Conservation (phyloP, 2,329 filamentous ascomycete genomes). For the Ophiognomonia clavigignenti-juglandacearum region DNA sequence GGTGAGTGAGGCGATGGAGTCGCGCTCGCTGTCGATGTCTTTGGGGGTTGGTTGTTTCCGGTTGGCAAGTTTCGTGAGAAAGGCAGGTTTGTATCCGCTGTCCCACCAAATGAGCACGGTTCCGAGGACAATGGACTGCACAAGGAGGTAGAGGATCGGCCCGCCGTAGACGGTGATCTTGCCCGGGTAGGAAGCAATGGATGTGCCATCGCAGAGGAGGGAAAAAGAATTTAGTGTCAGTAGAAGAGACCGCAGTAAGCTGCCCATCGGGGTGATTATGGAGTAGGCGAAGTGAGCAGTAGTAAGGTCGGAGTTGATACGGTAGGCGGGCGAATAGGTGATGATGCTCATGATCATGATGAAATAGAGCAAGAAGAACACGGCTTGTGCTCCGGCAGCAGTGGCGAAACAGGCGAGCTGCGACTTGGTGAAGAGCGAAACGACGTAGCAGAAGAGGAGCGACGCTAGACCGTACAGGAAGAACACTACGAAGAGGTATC, state of each 20-base stretch:
- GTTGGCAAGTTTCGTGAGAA: constrained; percentile 38
- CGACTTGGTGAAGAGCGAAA: constrained; percentile 60
- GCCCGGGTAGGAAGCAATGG: constrained; percentile 64
- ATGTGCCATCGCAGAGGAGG: constrained; percentile 62
- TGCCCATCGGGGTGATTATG: constrained; percentile 70
- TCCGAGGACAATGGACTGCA: constrained; percentile 70
- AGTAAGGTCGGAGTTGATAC: constrained; percentile 62
- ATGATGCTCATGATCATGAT: constrained; percentile 67
- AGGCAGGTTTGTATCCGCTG: constrained; percentile 61
- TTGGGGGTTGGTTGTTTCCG: constrained; percentile 18
- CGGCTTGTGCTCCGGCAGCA: constrained; percentile 69
- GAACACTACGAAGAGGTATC: constrained; percentile 77
- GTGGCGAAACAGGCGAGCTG: constrained; percentile 47
- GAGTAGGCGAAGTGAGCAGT: constrained; percentile 73
- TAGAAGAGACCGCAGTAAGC: constrained; percentile 68
- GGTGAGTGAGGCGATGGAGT: constrained; percentile 18
- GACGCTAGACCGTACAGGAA: constrained; percentile 77
- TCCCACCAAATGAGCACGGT: constrained; percentile 74
- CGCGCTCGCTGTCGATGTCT: constrained; percentile 8
- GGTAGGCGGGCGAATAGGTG: constrained; percentile 67
- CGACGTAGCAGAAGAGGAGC: constrained; percentile 70
- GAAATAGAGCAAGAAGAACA: constrained; percentile 67
- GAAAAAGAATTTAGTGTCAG: constrained; percentile 80
- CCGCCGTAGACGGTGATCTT: constrained; percentile 73
- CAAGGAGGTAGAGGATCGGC: constrained; percentile 74